These are phyloP conservation scores for Fraxinus sp. DNA, from an alignment of 305 asterid genomes.

Conservation along the genomic window DNA sequence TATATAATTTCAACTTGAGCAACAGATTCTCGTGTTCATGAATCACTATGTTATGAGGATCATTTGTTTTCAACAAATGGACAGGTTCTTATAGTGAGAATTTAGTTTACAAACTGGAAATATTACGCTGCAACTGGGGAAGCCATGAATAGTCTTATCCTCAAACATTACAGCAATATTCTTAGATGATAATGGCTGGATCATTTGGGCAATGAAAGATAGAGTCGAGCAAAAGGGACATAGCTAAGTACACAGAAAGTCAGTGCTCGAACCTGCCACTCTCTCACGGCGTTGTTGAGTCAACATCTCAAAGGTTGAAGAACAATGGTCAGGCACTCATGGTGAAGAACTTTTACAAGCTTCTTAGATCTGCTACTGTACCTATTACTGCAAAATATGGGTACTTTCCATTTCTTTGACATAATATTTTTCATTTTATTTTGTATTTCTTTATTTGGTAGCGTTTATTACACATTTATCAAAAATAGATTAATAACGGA, in stretches of 20 bases:
- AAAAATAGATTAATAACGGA: not conserved
- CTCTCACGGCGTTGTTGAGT: slow-evolving; percentile 49
- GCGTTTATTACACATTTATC: not conserved
- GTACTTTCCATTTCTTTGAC: slow-evolving; percentile 5
- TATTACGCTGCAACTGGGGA: not conserved
- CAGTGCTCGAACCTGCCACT: slow-evolving; percentile 49
- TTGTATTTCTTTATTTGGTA: not conserved
- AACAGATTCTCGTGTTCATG: not conserved
- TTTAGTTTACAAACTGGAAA: not conserved
- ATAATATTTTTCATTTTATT: not conserved
- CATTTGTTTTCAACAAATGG: not conserved
- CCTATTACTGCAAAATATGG: slow-evolving; percentile 22
- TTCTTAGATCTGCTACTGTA: slow-evolving; percentile 47
- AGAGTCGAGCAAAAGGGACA: slow-evolving; percentile 75
- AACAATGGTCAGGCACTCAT: slow-evolving; percentile 46
- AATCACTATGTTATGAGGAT: not conserved
- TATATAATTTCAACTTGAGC: not conserved
- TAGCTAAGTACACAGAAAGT: slow-evolving; percentile 36
- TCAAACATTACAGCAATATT: not conserved
- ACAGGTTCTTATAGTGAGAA: not conserved
- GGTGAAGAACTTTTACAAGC: slow-evolving; percentile 72
- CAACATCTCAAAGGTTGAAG: slow-evolving; percentile 58
- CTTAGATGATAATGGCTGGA: slow-evolving; percentile 70
- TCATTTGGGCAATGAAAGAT: slow-evolving; percentile 56
- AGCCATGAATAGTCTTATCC: not conserved